Conservation (phyloP, 2,329 filamentous ascomycete genomes). For the Ustulina deusta region DNA sequence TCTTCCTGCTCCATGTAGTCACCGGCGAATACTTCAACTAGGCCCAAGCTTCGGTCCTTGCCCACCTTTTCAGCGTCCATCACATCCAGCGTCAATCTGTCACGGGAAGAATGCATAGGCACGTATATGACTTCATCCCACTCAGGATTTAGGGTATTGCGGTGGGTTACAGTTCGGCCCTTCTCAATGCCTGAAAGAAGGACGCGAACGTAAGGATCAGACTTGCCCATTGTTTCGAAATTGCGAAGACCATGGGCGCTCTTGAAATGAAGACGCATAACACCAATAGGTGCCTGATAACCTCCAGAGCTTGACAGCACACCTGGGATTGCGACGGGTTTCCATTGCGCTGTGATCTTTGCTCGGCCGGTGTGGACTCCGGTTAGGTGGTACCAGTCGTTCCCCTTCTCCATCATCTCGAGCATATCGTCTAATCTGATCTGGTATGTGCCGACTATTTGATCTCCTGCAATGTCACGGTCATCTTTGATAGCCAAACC, state of each 20-base stretch:
- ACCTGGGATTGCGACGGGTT: constrained; percentile 88
- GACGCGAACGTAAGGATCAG: constrained; percentile 92
- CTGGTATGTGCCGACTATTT: constrained; percentile 89
- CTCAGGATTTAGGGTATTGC: constrained; percentile 93
- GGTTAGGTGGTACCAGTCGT: constrained; percentile 94
- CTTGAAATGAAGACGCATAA: constrained; percentile 94
- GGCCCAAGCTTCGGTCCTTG: constrained; percentile 88
- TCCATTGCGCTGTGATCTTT: constrained; percentile 95
- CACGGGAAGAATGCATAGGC: constrained; percentile 85
- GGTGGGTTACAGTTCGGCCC: constrained; percentile 91
- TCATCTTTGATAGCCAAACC: constrained; percentile 97
- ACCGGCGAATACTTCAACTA: constrained; percentile 78
- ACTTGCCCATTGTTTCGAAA: constrained; percentile 94
- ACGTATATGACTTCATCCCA: constrained; percentile 98
- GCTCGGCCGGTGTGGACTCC: constrained; percentile 85
- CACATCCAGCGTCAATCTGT: constrained; percentile 89
- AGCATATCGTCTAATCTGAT: constrained; percentile 96
- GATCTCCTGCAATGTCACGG: constrained; percentile 84
- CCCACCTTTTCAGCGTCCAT: constrained; percentile 96
- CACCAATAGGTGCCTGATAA: constrained; percentile 92
- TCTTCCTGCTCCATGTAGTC: constrained; percentile 85
- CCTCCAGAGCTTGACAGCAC: constrained; percentile 82
- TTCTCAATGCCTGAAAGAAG: constrained; percentile 91
- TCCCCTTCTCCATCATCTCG: constrained; percentile 88
- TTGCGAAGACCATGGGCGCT: constrained; percentile 87